Evolutionary conservation across 169 alveolate genomes (phyloP).

Genomic region (Cardiosporidium cionae): DNA sequence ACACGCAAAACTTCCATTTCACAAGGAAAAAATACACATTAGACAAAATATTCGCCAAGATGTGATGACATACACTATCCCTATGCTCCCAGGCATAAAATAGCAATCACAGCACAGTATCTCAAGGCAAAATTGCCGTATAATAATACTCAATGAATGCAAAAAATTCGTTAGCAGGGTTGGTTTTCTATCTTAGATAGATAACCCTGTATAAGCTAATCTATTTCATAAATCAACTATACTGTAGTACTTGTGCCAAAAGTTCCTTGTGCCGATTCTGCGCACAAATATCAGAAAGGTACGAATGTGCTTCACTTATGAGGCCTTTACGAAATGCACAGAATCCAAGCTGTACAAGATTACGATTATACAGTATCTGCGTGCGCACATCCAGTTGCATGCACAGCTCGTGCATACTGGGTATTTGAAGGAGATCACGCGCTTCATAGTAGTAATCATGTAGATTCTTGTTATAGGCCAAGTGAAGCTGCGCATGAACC

Average conservation of each 20-base stretch:
- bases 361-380: conserved; percentile 88
- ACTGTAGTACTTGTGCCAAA: conserved; percentile 90
- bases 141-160: too few relatives aligned
- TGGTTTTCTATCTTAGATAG: too few relatives aligned
- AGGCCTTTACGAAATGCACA: conserved; percentile 91
- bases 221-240: too few relatives aligned
- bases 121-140: too few relatives aligned
- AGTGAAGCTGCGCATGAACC: conserved; percentile 68
- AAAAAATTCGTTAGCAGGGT: too few relatives aligned
- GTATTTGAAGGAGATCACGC: conserved; percentile 64
- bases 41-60: too few relatives aligned
- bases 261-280: conserved; percentile 89
- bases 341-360: conserved; percentile 88
- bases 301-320: conserved; percentile 63
- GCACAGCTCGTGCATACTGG: conserved; percentile 77
- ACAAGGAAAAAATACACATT: too few relatives aligned
- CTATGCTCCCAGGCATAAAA: too few relatives aligned
- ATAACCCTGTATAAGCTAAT: too few relatives aligned
- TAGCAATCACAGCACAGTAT: too few relatives aligned
- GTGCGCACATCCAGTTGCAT: conserved; percentile 75
- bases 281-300: conserved; percentile 82
- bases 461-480: conserved; percentile 71
- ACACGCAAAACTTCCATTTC: too few relatives aligned
- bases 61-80: too few relatives aligned
- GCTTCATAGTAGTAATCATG: conserved; percentile 80